Evolutionary conservation across 805 yeast species (phyloP).

Genomic region (Candida corydali): DNA sequence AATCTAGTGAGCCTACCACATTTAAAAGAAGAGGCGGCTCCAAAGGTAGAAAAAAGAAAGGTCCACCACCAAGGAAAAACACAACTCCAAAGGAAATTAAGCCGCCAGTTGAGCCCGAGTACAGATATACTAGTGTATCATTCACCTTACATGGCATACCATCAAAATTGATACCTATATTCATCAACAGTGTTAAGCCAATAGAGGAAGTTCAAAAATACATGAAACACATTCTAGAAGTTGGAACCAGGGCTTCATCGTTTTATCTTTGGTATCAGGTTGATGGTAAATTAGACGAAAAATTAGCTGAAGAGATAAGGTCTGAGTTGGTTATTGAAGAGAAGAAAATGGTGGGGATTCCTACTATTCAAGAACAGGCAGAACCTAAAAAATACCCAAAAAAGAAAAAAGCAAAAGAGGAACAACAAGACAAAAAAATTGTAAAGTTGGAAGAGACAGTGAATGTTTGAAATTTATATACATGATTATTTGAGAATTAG

Average conservation of each 20-base stretch:
- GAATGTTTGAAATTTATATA: conserved; percentile 13
- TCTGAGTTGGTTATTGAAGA: conserved; percentile 53
- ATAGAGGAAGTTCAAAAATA: conserved; percentile 49
- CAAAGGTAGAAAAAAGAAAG: conserved; percentile 13
- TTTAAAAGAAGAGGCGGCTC: conserved; percentile 16
- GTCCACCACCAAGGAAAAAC: conserved; percentile 12
- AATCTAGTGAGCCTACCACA: conserved; percentile 5
- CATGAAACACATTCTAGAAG: conserved; percentile 58
- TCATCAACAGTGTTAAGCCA: conserved; percentile 61
- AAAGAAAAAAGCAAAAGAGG: conserved; percentile 32
- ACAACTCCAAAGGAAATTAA: conserved; percentile 19
- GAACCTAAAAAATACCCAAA: conserved; percentile 17
- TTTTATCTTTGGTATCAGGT: conserved; percentile 80
- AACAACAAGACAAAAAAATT: conserved; percentile 12
- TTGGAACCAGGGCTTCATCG: conserved; percentile 58
- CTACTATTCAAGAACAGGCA: conserved; percentile 12
- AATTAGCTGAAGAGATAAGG: conserved; percentile 60
- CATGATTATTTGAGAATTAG: conserved; percentile 14
- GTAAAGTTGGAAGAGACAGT: conserved; percentile 11
- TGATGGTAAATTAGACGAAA: conserved; percentile 69
- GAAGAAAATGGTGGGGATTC: conserved; percentile 38
- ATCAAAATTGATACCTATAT: conserved; percentile 55
- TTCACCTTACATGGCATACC: conserved; percentile 66
- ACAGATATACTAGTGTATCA: conserved; percentile 58
- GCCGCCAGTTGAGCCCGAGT: conserved; percentile 41